Evolutionary conservation across 495 filamentous ascomycete genomes (phyloP), one percentile per base, ranked within the genome.

Genomic region (Pseudevernia furfuracea): DNA sequence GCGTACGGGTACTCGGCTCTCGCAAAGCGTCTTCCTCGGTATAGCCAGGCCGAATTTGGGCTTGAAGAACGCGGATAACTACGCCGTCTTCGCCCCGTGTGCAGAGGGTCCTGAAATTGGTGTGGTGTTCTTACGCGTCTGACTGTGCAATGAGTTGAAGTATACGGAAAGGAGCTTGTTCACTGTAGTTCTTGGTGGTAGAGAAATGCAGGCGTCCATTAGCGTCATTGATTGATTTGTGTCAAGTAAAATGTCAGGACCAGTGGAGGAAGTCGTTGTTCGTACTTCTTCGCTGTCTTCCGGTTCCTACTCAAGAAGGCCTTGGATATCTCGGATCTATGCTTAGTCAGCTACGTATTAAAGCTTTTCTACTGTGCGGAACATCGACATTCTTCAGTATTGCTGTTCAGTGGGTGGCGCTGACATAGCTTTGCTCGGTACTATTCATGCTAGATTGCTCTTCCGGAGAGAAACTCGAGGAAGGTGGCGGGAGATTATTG

Each of bases 331-430:
- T 41, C 69, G 68, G 28, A 72, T 74, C 52, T 55, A 32, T 15
- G 21, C 15, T 9, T 8, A 21, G 15, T 55, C 52, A 55, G 7
- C 28, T 55, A 21, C 1, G 17, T 30, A 11, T 64, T 74, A 11
- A 44, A 59, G 36, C 23, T 58, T 41, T 19, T n/a, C 30, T 46
- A 59, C 69, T 25, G 72, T 67, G 32, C 74, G 67, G 46, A 71
- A 70, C 23, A 61, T 72, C 76, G 41, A 76, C 72, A 63, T 74
- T 68, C 25, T 84, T 78, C 25, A 84, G 68, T 48, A 85, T 81
- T n/a, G 82, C 79, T 69, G 82, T 77, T 72, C 81, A 83, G 57
- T 85, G 80, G 55, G 80, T 81, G 12, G 78, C 77, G 1, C 79
- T 81, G 12, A 83, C 76, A 57, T 80, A 83, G 19, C 72, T 55